Base-by-base conservation (phyloP, 129 eudicot species). In the Erigeron canadensis region DNA sequence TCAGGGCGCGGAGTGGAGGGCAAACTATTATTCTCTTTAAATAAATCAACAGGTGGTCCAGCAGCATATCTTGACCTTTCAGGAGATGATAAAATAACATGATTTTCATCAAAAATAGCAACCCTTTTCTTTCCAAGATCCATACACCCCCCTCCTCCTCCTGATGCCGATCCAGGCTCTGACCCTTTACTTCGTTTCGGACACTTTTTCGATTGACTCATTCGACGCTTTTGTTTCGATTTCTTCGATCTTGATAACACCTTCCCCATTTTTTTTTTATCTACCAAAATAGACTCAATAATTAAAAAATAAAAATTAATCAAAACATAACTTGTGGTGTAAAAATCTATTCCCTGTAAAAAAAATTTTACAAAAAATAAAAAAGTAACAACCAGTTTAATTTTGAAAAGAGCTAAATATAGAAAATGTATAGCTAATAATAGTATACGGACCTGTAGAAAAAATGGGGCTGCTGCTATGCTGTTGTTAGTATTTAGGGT, bases 61-160 rank as follows among this genome's bases (percentile, higher is more conserved):
- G 74, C 71, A 43, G 45, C 74, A 28, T 46, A 77, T 34, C 71
- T 81, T 38, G 78, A 77, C 76, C 82, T 79, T 37, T 82, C 83
- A 21, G 96, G 98, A 3, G 96, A 86, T 53, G 96, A 86, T 53
- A 81, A 72, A 72, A 79, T 62, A 2, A 72, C 5, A 12, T 89
- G 82, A 69, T 58, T 83, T 21, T 64, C 78, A 67, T 77, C 85
- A 63, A 85, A 51, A 18, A 83, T 78, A n/a, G 84, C 91, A 67
- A 84, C 82, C 81, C 89, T 86, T 81, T 91, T 86, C 91, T 88
- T 91, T 78, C 91, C 91, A 21, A 89, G 69, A 67, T 86, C 96
- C 22, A 91, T 77, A 77, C 95, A 89, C 2, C 81, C 65, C 81
- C 74, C 81, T 22, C 95, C 86, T 1, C 81, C 65, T 81, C 74